Percentiles rank a stretch among this genome's conserved stretches.
These are phyloP conservation scores for Silene conica DNA, from an alignment of 148 eudicot genomes.

Conservation along the genomic window DNA sequence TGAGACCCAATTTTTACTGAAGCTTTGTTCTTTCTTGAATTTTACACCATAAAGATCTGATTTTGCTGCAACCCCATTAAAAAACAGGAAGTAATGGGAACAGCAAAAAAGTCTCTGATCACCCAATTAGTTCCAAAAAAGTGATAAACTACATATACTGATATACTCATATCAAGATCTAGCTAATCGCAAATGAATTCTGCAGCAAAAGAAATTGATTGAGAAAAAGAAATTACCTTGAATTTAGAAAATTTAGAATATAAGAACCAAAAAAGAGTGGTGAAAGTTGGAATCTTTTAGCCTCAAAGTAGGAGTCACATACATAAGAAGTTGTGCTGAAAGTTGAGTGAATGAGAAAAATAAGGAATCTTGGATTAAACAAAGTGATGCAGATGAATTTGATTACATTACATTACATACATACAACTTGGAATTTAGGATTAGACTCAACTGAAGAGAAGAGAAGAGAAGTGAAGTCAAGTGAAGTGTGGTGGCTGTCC, in stretches of 20 bases:
- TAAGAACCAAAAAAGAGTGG: not conserved
- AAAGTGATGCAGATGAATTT: too few species aligned
- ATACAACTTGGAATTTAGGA: not conserved
- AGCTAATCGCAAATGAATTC: not conserved
- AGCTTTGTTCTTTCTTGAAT: constrained; percentile 8
- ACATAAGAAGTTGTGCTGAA: too few species aligned
- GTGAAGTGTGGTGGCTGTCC: not conserved
- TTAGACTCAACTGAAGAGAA: not conserved
- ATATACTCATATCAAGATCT: constrained; percentile 15
- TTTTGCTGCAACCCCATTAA: constrained; percentile 14
- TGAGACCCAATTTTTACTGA: not conserved
- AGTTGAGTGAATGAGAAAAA: constrained; percentile 5
- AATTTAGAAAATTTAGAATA: not conserved
- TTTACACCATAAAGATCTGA: constrained; percentile 10
- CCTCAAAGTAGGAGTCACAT: not conserved
- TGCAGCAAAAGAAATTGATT: not conserved
- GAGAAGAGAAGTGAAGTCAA: too few species aligned
- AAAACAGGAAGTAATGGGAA: not conserved
- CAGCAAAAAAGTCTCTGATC: not conserved
- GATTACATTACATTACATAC: not conserved
- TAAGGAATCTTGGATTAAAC: not conserved
- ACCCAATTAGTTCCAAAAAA: not conserved
- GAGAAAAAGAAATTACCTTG: constrained; percentile 8
- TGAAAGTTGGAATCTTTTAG: not conserved
- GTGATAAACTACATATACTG: not conserved